Percentiles rank a stretch among this genome's conserved stretches.
Evolutionary conservation across 257 asterid species (phyloP).

Genomic region (Nicotiana undulata): DNA sequence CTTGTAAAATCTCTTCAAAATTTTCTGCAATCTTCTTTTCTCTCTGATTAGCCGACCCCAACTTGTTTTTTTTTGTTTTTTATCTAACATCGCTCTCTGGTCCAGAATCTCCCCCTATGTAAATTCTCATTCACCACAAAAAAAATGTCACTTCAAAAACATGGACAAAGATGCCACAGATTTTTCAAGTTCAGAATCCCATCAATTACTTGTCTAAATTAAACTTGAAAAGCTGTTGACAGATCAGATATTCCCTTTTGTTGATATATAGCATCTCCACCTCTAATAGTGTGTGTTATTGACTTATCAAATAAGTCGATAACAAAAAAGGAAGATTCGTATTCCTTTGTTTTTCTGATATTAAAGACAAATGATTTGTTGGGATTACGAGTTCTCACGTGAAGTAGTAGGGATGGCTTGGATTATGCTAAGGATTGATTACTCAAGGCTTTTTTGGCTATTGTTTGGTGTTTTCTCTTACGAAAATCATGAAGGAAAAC

Average conservation of each 20-base stretch:
- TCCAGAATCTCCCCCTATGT: neutral
- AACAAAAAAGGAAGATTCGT: too few species aligned
- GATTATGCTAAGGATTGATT: constrained; percentile 74
- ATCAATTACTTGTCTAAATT: constrained; percentile 11
- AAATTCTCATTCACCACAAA: neutral
- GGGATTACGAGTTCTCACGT: constrained; percentile 33
- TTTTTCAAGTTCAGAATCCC: constrained; percentile 58
- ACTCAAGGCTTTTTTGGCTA: constrained; percentile 72
- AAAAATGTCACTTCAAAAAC: constrained; percentile 38
- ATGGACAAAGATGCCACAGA: constrained; percentile 57
- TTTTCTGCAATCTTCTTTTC: neutral
- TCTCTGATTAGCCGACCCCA: neutral
- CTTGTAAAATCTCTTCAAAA: neutral
- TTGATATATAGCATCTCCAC: neutral
- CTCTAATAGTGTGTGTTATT: neutral
- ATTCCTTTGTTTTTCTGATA: too few species aligned
- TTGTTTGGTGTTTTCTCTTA: constrained; percentile 63
- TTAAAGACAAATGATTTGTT: constrained; percentile 30
- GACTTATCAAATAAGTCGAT: neutral
- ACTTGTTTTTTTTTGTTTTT: neutral
- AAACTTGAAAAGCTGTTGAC: neutral
- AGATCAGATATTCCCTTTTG: neutral
- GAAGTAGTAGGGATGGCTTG: constrained; percentile 50
- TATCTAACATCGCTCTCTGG: neutral
- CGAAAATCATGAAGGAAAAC: constrained; percentile 80